A percentile compares a stretch with the other conserved stretches of the same genome.
Evolutionary conservation across 139 green algal species (phyloP).

Genomic region (Chlorella vulgaris): DNA sequence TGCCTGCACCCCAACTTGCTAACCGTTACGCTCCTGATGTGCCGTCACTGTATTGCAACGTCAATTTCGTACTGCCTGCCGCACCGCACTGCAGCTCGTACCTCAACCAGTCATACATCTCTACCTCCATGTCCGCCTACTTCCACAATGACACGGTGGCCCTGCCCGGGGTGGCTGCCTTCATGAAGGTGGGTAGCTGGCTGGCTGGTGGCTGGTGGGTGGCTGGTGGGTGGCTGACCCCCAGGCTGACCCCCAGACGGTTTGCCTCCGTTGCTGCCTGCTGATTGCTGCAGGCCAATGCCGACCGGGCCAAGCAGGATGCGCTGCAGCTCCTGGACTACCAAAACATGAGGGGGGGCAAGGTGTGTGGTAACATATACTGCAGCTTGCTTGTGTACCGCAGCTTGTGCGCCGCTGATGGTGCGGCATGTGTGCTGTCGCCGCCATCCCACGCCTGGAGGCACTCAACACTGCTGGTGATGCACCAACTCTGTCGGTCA

Average conservation of each 20-base stretch:
- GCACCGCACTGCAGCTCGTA: slow-evolving; percentile 23
- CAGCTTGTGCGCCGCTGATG: too few relatives aligned
- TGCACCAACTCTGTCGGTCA: too few relatives aligned
- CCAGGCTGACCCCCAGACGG: too few relatives aligned
- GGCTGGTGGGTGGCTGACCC: too few relatives aligned
- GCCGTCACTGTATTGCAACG: too few relatives aligned
- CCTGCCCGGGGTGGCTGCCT: slow-evolving; percentile 9
- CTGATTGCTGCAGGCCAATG: not conserved
- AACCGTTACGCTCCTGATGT: too few relatives aligned
- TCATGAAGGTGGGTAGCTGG: not conserved
- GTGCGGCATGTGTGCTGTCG: too few relatives aligned
- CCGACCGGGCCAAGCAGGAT: not conserved
- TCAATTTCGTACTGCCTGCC: too few relatives aligned
- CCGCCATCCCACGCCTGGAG: too few relatives aligned
- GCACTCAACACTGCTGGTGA: too few relatives aligned
- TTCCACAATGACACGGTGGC: slow-evolving; percentile 16
- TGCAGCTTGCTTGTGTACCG: too few relatives aligned
- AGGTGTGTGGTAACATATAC: not conserved
- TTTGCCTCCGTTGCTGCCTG: too few relatives aligned
- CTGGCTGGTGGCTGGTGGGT: not conserved
- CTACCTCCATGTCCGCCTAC: slow-evolving; percentile 19
- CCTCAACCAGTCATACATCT: slow-evolving; percentile 12
- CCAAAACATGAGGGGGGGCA: slow-evolving; percentile 29
- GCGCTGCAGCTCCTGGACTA: slow-evolving; percentile 31
- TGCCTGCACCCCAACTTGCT: not conserved